These are phyloP conservation scores for Penicillium tannophilum DNA, from an alignment of 495 filamentous ascomycete species.

Conservation along the genomic window DNA sequence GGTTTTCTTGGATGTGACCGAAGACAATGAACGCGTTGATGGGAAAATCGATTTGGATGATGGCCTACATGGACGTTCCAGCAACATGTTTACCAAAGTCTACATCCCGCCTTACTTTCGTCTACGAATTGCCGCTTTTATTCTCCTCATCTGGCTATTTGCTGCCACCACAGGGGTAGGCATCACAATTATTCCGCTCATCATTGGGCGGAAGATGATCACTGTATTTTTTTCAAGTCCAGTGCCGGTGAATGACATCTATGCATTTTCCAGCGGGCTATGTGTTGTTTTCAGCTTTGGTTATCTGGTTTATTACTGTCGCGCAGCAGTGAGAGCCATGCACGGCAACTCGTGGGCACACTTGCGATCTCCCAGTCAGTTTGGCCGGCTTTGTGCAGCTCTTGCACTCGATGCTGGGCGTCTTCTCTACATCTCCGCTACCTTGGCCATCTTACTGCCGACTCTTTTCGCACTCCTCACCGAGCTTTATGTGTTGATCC, in stretches of 20 bases:
- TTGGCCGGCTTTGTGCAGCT: constrained; percentile 16
- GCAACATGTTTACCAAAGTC: constrained; percentile 72
- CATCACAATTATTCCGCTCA: constrained; percentile 83
- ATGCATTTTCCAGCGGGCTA: constrained; percentile 88
- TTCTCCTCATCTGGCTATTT: constrained; percentile 90
- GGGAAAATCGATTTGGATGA: constrained; percentile 58
- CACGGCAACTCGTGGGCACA: constrained; percentile 35
- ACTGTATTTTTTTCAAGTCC: constrained; percentile 63
- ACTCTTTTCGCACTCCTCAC: constrained; percentile 78
- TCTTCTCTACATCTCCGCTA: constrained; percentile 70
- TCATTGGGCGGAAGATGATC: constrained; percentile 80
- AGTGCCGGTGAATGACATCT: constrained; percentile 86
- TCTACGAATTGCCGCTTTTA: constrained; percentile 78
- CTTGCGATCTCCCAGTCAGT: constrained; percentile 38
- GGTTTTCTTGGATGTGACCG: constrained; percentile 82
- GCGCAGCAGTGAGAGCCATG: constrained; percentile 42
- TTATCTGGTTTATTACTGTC: constrained; percentile 59
- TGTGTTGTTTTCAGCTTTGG: constrained; percentile 69
- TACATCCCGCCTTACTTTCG: constrained; percentile 90
- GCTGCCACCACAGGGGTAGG: constrained; percentile 89
- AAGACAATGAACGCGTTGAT: constrained; percentile 67
- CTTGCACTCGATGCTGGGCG: constrained; percentile 27
- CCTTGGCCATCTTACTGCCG: constrained; percentile 76
- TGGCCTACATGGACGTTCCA: constrained; percentile 65
- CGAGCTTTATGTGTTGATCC: constrained; percentile 88